Base-by-base conservation (phyloP, 2,329 filamentous ascomycete species). In the Gaeumannomyces tritici region DNA sequence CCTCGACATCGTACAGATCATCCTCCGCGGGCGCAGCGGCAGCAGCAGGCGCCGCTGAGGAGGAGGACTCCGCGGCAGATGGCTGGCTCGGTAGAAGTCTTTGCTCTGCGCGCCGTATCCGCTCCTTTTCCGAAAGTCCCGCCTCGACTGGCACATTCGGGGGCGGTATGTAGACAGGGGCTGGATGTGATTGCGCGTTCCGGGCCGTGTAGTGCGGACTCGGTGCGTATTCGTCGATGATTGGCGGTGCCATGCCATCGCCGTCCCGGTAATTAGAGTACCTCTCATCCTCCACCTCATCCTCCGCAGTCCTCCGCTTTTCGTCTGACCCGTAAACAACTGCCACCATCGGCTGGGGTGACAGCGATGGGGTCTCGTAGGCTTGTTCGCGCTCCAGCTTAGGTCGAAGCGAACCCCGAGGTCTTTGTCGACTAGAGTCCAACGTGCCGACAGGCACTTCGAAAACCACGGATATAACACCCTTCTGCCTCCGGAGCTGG, bases 361-460 rank as follows among this genome's bases (percentile, higher is more conserved):
- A 18, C 33, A 33, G 54, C 8, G 42, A 24, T 4, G 24, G 21
- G 31, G 28, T n/a, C n/a, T 57, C 28, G 12, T 54, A 57, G 15
- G 35, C 15, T 28, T 57, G 54, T 33, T 56, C 54, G 13, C 15
- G 29, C 27, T 33, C 29, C n/a, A 55, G 60, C 21, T 47, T 57
- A 11, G 60, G 60, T 29, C 60, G 60, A 28, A 61, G 55, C 33
- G 60, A 60, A 62, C 61, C 64, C 57, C 64, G 71, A 63, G 78
- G 79, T 63, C 80, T 80, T 63, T 77, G 71, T 66, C 83, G 75
- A 64, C 83, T 83, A 67, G 87, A 93, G 73, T 99, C 93, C 47
- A 83, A 83, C 0, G 92, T 96, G 1, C 95, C 95, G 26, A 98
- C 87, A 1, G 96, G 80, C 18, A 96, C 84, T 72, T 97, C 92